Conservation (phyloP, 768 basidiomycete species). For the Suillus clintonianus region DNA sequence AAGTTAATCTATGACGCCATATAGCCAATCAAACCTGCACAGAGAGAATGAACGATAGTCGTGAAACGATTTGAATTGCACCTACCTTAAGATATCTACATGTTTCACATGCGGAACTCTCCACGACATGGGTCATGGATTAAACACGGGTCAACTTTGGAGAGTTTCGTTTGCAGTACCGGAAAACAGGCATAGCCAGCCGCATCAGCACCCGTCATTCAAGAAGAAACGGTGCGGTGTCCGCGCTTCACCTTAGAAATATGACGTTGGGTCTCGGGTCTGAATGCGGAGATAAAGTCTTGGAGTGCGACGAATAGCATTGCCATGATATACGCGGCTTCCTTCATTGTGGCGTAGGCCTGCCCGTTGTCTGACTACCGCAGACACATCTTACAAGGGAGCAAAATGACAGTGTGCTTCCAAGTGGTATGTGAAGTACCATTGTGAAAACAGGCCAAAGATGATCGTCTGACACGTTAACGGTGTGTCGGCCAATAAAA, state of each 20-base stretch:
- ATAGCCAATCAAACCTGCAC: not conserved
- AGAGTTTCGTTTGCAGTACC: not conserved
- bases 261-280: slow-evolving; percentile 59
- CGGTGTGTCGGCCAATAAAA: not conserved
- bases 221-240: not conserved
- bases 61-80: no score
- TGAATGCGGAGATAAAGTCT: slow-evolving; percentile 27
- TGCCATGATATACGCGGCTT: slow-evolving; percentile 70
- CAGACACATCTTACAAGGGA: slow-evolving; percentile 57
- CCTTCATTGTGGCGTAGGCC: slow-evolving; percentile 62
- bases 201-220: not conserved
- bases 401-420: slow-evolving; percentile 59
- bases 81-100: not conserved
- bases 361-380: slow-evolving; percentile 81
- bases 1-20: not conserved
- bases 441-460: not conserved
- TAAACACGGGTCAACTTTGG: no score
- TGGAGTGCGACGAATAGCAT: slow-evolving; percentile 3
- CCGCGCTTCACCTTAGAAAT: not conserved
- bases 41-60: not conserved
- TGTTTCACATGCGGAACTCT: not conserved
- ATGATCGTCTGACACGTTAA: not conserved
- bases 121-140: not conserved
- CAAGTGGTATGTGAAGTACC: slow-evolving; percentile 52
- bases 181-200: not conserved